A percentile compares a stretch with the other conserved stretches of the same genome.
Conservation (phyloP, 2,329 filamentous ascomycete genomes). For the Colletotrichum australisinense region DNA sequence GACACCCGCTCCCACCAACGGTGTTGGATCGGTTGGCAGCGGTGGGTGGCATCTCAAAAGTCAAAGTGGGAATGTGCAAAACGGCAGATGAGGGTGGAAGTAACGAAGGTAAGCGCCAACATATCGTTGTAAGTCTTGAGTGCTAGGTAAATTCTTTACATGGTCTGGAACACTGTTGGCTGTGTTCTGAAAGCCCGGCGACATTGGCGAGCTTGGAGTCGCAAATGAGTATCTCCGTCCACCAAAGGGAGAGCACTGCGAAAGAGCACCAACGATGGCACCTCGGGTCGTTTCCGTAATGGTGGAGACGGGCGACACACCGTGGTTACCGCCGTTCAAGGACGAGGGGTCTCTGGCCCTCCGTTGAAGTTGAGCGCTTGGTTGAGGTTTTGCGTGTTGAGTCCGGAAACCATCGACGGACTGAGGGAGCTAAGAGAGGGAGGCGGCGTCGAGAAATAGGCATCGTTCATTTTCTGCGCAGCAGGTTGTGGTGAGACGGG, state of each 20-base stretch:
- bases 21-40: slow-evolving; percentile 66
- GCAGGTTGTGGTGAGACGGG: slow-evolving; percentile 83
- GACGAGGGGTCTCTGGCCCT: slow-evolving; percentile 79
- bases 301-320: slow-evolving; percentile 69
- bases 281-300: slow-evolving; percentile 74
- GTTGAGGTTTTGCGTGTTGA: slow-evolving; percentile 69
- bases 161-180: slow-evolving; percentile 62
- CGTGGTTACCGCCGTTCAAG: slow-evolving; percentile 72
- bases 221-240: slow-evolving; percentile 74
- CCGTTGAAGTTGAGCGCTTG: slow-evolving; percentile 71
- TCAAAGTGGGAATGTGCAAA: slow-evolving; percentile 92
- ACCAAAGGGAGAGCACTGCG: slow-evolving; percentile 66
- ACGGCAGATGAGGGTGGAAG: slow-evolving; percentile 95
- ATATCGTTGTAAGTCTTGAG: slow-evolving; percentile 88
- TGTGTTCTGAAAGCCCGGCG: slow-evolving; percentile 61
- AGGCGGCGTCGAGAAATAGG: slow-evolving; percentile 83
- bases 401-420: slow-evolving; percentile 76
- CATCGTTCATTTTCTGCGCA: slow-evolving; percentile 77
- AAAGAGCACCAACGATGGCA: slow-evolving; percentile 70
- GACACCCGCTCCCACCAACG: slow-evolving; percentile 84
- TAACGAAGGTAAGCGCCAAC: slow-evolving; percentile 90
- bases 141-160: slow-evolving; percentile 77
- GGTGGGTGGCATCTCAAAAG: slow-evolving; percentile 83
- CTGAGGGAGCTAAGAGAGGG: slow-evolving; percentile 79
- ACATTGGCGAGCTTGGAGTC: slow-evolving; percentile 65